Percentiles rank a stretch among this genome's conserved stretches.
These are phyloP conservation scores for Lentinula aciculospora DNA, from an alignment of 768 basidiomycete genomes.

Conservation along the genomic window DNA sequence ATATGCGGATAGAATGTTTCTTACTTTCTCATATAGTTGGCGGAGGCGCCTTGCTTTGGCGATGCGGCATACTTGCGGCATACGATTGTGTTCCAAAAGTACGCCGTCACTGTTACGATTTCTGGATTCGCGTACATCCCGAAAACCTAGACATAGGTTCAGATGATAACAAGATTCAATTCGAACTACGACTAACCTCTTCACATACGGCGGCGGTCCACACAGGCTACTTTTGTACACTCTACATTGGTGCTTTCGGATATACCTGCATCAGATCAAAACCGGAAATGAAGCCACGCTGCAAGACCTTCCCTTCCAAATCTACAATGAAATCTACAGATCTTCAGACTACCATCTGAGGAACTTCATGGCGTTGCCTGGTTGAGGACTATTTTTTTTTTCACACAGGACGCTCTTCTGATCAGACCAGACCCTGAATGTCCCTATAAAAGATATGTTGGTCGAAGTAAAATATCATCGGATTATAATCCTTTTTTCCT, in stretches of 20 bases:
- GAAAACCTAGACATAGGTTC: too few relatives aligned
- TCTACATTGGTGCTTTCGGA: background rate
- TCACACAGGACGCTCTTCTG: background rate
- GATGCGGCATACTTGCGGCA: too few relatives aligned
- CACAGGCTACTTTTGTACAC: background rate
- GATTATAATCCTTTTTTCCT: background rate
- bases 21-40: background rate
- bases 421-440: background rate
- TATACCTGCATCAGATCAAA: background rate
- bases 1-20: background rate
- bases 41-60: too few relatives aligned
- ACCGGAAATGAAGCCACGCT: conserved; percentile 3
- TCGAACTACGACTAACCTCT: background rate
- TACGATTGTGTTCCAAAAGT: too few relatives aligned
- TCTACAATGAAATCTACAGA: conserved; percentile 6
- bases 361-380: background rate
- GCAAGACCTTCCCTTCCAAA: background rate
- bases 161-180: background rate
- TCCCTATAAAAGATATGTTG: background rate
- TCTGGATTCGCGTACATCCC: too few relatives aligned
- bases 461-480: background rate
- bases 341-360: background rate
- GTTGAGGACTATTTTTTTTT: background rate
- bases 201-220: background rate
- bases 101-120: too few relatives aligned